These are phyloP conservation scores for Capsaspora owczarzaki DNA, from an alignment of 78 protist genomes.

Conservation along the genomic window DNA sequence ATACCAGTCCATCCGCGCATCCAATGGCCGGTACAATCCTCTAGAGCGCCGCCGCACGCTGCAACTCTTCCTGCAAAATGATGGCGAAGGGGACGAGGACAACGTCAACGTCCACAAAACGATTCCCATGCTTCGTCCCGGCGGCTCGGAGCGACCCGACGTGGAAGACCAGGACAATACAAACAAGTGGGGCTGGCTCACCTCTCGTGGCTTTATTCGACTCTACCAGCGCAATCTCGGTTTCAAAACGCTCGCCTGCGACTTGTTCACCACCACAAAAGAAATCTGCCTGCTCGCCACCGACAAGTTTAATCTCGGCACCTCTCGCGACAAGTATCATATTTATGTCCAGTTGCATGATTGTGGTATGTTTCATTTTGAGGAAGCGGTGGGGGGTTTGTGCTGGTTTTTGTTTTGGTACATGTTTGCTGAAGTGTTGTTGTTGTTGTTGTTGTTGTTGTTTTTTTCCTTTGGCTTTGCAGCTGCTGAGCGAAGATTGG, in stretches of 20 bases:
- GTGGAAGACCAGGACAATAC: no score
- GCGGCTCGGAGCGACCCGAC: no score
- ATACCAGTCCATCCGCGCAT: no score
- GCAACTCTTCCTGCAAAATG: background rate
- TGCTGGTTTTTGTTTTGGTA: background rate
- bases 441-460: background rate
- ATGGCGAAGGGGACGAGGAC: background rate
- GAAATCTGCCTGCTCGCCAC: background rate
- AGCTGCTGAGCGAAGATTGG: background rate
- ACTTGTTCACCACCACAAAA: background rate
- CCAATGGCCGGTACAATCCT: background rate
- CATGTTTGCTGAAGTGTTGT: background rate
- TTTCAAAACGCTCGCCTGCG: background rate
- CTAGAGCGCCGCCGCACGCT: background rate
- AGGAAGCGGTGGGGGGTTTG: background rate
- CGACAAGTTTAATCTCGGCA: background rate
- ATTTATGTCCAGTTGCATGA: background rate
- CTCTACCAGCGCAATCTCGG: background rate
- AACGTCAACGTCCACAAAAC: background rate
- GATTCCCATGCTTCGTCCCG: background rate
- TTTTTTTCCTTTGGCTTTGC: background rate
- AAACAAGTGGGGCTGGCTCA: background rate
- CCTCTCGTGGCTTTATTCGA: background rate
- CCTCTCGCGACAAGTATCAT: background rate
- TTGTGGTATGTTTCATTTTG: background rate